A percentile compares a stretch with the other conserved stretches of the same genome.
Conservation (phyloP, 169 alveolate species). For the Babesia caballi region DNA sequence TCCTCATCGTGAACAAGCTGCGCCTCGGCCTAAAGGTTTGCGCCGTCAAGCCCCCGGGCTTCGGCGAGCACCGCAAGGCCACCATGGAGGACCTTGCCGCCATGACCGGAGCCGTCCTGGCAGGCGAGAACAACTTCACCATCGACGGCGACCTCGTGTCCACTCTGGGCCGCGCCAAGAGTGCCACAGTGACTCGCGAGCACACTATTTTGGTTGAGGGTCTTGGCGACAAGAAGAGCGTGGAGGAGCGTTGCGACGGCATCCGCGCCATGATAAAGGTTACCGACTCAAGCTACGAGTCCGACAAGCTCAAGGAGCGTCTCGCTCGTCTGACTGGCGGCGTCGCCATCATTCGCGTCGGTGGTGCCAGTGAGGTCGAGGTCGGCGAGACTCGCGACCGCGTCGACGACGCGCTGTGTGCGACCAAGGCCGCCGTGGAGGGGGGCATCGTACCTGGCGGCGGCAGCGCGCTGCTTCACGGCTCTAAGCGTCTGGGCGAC, state of each 20-base stretch:
- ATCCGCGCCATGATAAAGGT: conserved; percentile 87
- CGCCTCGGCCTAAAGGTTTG: conserved; percentile 97
- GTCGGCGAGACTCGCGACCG: conserved; percentile 97
- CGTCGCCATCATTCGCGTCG: conserved; percentile 95
- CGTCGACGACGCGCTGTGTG: conserved; percentile 97
- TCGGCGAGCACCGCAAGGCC: conserved; percentile 97
- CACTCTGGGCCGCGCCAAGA: conserved; percentile 91
- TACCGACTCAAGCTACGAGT: conserved; percentile 90
- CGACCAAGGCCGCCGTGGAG: conserved; percentile 98
- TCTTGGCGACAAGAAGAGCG: conserved; percentile 87
- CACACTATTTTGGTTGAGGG: conserved; percentile 97
- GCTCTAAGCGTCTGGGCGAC: conserved; percentile 81
- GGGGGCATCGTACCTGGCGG: conserved; percentile 99
- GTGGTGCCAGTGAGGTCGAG: conserved; percentile 97
- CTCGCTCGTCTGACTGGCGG: conserved; percentile 98
- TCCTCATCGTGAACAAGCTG: conserved; percentile 95
- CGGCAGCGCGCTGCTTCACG: conserved; percentile 92
- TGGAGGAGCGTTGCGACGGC: conserved; percentile 88
- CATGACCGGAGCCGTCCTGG: conserved; percentile 92
- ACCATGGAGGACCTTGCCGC: conserved; percentile 94
- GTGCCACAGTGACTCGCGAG: conserved; percentile 95
- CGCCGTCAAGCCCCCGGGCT: conserved; percentile 97
- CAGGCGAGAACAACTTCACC: conserved; percentile 89
- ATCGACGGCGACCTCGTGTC: conserved; percentile 73
- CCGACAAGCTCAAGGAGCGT: conserved; percentile 96